phyloP scores from a whole-genome alignment of 192 early-diverging fungal genomes.

The Umbelopsis vinacea region DNA sequence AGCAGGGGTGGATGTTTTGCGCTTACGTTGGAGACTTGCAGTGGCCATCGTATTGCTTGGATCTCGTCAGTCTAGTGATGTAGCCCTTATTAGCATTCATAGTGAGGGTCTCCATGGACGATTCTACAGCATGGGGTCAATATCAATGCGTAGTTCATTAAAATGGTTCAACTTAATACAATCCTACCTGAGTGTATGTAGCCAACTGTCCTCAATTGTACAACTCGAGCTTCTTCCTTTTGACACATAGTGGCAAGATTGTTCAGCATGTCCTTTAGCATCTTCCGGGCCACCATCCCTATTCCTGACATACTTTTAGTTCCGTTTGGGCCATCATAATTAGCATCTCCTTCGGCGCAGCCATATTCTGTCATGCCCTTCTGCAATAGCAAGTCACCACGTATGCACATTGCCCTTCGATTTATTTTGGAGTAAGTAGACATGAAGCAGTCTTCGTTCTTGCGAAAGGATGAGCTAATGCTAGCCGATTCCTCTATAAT shows the following conservation, averaged over 20 bases:
- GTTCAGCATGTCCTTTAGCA: slow-evolving; percentile 34
- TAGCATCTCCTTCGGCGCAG: slow-evolving; percentile 29
- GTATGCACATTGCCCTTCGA: slow-evolving; percentile 25
- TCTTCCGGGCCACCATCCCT: slow-evolving; percentile 25
- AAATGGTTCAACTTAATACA: too few relatives aligned
- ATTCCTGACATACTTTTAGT: slow-evolving; percentile 22
- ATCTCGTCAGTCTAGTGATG: too few relatives aligned
- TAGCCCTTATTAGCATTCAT: too few relatives aligned
- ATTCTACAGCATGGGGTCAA: too few relatives aligned
- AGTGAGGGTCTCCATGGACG: too few relatives aligned
- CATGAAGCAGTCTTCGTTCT: slow-evolving; percentile 15
- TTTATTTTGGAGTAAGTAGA: neutral
- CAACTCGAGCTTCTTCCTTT: neutral
- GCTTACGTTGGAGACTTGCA: too few relatives aligned
- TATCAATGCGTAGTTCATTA: too few relatives aligned
- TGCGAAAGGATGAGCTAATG: slow-evolving; percentile 8
- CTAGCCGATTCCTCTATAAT: neutral
- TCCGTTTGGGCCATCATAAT: slow-evolving; percentile 22
- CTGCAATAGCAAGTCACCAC: slow-evolving; percentile 26
- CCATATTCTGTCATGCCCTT: slow-evolving; percentile 29
- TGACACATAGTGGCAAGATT: slow-evolving; percentile 6
- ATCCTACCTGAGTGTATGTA: neutral
- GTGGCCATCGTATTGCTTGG: too few relatives aligned
- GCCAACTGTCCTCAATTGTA: neutral
- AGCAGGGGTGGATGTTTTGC: too few relatives aligned